Evolutionary conservation across 1,284 basidiomycete genomes (phyloP), one percentile per base, ranked within the genome.

Genomic region (Apiotrichum veenhuisii): DNA sequence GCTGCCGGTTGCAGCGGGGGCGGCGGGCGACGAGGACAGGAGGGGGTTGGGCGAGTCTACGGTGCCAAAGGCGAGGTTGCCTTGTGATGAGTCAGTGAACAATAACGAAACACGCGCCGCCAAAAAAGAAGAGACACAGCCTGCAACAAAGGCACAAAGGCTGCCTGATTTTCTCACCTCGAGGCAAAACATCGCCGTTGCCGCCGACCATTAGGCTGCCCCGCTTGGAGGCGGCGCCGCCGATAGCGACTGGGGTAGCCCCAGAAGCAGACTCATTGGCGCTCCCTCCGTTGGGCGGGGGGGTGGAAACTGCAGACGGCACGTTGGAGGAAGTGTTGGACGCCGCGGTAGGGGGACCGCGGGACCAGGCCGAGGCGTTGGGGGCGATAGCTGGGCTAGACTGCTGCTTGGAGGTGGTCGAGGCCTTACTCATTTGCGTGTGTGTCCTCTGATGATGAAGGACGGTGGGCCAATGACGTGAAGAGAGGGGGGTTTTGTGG

Each of bases 41-140:
- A 71, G 55, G 1, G 75, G 64, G 55, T 71, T 72, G 25, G 76
- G 74, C 26, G 73, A 83, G 68, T 89, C 87, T 57, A 92, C 88
- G 44, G 90, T 91, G 67, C 90, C 90, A 79, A 92, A 92, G 34
- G 70, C 62, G 83, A 88, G 58, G 56, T 63, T 68, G 45, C 71
- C 73, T 73, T 55, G 5, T 30, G n/a, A 27, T 23, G 46, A 44
- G 48, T 46, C 20, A 47, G 53, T 22, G 48, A 33, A 46, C 33
- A 50, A 45, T 22, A 55, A 43, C 38, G 36, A 25, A 33, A 18
- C 10, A 10, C n/a, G n/a, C n/a, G n/a, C n/a, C n/a, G n/a, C n/a
- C n/a, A 27, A 9, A 27, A n/a, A 26, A 14, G 36, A 23, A n/a
- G 23, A 20, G 36, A 15, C 11, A 20, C 26, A 26, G 49, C 17